These are phyloP conservation scores for Rhodotorula toruloides DNA, from an alignment of 768 basidiomycete genomes.

Conservation along the genomic window DNA sequence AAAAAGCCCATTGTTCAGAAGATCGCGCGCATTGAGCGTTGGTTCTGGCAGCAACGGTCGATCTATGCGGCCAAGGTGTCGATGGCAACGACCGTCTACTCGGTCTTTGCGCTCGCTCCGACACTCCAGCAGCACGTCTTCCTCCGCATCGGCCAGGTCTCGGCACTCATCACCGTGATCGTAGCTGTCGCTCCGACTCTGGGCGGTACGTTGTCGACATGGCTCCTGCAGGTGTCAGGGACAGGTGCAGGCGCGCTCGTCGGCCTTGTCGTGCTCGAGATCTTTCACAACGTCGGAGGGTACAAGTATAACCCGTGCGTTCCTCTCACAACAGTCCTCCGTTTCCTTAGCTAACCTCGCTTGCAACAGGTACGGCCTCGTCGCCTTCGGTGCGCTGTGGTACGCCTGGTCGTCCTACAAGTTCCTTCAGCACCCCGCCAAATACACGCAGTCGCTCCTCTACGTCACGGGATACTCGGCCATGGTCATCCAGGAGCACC, in stretches of 20 bases:
- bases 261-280: slow-evolving; percentile 33
- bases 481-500: slow-evolving; percentile 24
- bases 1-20: slow-evolving; percentile 1
- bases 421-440: slow-evolving; percentile 21
- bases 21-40: slow-evolving; percentile 7
- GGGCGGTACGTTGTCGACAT: slow-evolving; percentile 29
- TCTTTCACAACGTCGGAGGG: slow-evolving; percentile 35
- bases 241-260: slow-evolving; percentile 32
- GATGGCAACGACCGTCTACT: slow-evolving; percentile 31
- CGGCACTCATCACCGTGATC: slow-evolving; percentile 30
- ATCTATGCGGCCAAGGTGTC: slow-evolving; percentile 30
- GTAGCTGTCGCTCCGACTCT: slow-evolving; percentile 33
- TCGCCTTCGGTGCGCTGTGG: slow-evolving; percentile 24
- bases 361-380: slow-evolving; percentile 24
- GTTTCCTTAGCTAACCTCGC: background rate
- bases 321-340: background rate
- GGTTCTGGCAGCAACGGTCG: slow-evolving; percentile 22
- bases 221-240: slow-evolving; percentile 29
- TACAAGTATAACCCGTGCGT: slow-evolving; percentile 34
- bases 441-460: slow-evolving; percentile 33
- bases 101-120: slow-evolving; percentile 30
- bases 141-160: slow-evolving; percentile 24
- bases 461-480: slow-evolving; percentile 14
- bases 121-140: slow-evolving; percentile 20
- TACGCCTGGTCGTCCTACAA: slow-evolving; percentile 13